phyloP scores from a whole-genome alignment of 176 grass and related monocot genomes.

The Saccharum spontaneum region DNA sequence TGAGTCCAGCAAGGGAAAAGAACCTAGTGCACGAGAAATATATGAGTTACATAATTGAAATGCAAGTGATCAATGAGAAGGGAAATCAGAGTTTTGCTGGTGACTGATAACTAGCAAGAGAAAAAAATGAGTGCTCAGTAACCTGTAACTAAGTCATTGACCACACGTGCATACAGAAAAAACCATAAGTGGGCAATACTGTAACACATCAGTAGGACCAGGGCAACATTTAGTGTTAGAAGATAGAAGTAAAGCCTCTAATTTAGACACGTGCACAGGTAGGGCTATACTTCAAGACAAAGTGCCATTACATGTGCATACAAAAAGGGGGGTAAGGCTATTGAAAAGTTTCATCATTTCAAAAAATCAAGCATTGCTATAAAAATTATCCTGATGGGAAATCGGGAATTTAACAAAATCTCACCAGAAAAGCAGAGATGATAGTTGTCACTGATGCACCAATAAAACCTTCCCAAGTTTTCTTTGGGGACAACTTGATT shows the following conservation, averaged over 20 bases:
- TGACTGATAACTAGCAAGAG: background rate
- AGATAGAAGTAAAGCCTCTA: background rate
- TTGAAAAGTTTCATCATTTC: background rate
- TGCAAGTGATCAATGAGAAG: background rate
- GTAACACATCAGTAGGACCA: background rate
- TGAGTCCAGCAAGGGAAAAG: background rate
- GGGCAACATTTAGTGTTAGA: background rate
- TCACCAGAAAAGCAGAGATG: slow-evolving; percentile 93
- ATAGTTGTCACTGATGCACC: slow-evolving; percentile 95
- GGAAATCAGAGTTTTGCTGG: background rate
- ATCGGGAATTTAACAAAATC: slow-evolving; percentile 15
- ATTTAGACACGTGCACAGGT: background rate
- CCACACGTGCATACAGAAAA: background rate
- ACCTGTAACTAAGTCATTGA: background rate
- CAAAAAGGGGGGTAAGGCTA: background rate
- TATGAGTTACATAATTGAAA: background rate
- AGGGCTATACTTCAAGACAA: background rate
- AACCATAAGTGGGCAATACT: background rate
- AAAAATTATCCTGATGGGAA: background rate
- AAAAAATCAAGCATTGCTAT: background rate
- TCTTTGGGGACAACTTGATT: slow-evolving; percentile 99
- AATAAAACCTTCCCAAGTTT: slow-evolving; percentile 99
- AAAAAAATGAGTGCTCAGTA: background rate
- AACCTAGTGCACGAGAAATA: background rate
- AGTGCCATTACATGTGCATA: background rate